phyloP scores from a whole-genome alignment of 1,139 yeast species.

The Candida glucosophila region DNA sequence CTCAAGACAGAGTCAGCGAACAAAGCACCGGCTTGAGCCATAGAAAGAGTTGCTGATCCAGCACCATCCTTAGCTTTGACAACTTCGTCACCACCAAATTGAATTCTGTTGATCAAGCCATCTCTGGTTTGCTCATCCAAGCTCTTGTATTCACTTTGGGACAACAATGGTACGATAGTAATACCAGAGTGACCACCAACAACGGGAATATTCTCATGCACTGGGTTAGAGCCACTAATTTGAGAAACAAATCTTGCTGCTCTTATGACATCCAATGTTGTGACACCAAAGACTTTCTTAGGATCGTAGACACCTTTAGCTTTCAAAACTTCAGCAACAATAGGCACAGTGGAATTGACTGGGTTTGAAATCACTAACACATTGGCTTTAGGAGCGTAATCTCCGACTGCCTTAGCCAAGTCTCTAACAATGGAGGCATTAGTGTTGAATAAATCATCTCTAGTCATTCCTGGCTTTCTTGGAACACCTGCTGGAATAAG shows the following conservation, averaged over 20 bases:
- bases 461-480: slow-evolving; percentile 97
- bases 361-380: slow-evolving; percentile 86
- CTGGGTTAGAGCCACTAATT: slow-evolving; percentile 47
- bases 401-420: slow-evolving; percentile 74
- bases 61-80: slow-evolving; percentile 92
- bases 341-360: slow-evolving; percentile 91
- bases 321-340: slow-evolving; percentile 79
- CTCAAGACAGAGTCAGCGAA: slow-evolving; percentile 56
- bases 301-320: slow-evolving; percentile 71
- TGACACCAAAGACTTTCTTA: slow-evolving; percentile 80
- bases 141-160: slow-evolving; percentile 47
- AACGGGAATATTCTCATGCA: slow-evolving; percentile 63
- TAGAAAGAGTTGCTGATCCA: slow-evolving; percentile 90
- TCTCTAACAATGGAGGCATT: slow-evolving; percentile 86
- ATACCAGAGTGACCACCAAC: slow-evolving; percentile 97
- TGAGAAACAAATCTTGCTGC: slow-evolving; percentile 75
- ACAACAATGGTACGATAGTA: slow-evolving; percentile 83
- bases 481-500: slow-evolving; percentile 96
- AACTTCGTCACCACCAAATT: slow-evolving; percentile 96
- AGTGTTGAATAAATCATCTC: slow-evolving; percentile 90
- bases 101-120: slow-evolving; percentile 76
- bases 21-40: slow-evolving; percentile 94
- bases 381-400: slow-evolving; percentile 65
- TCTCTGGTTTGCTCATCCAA: slow-evolving; percentile 50
- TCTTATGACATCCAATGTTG: slow-evolving; percentile 84